phyloP scores from a whole-genome alignment of 768 basidiomycete species.

The Tricholoma sp. region DNA sequence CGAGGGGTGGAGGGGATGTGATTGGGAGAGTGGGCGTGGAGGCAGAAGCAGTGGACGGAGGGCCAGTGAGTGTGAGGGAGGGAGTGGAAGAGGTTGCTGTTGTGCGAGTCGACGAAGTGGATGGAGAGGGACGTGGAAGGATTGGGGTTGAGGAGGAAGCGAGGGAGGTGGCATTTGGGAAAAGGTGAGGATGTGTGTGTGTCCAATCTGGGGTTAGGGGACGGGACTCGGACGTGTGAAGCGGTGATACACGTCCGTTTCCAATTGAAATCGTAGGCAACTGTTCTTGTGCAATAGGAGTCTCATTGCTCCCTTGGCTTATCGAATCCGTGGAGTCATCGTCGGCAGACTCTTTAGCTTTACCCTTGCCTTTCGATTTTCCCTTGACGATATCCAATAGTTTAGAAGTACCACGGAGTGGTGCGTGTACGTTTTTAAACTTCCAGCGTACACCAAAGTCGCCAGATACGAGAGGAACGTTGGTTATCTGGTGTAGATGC shows the following conservation, averaged over 20 bases:
- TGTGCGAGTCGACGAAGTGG: neutral
- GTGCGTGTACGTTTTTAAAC: conserved; percentile 49
- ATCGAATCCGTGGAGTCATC: conserved; percentile 9
- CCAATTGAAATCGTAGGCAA: conserved; percentile 1
- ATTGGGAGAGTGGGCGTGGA: conserved; percentile 4
- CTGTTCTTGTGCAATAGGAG: neutral
- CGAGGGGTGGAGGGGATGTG: neutral
- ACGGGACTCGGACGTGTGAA: conserved; percentile 4
- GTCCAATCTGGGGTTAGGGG: conserved; percentile 11
- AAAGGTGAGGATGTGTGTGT: conserved; percentile 9
- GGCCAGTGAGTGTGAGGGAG: conserved; percentile 6
- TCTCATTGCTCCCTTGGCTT: conserved; percentile 6
- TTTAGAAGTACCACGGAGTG: conserved; percentile 27
- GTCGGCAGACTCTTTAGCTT: conserved; percentile 10
- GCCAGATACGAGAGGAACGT: conserved; percentile 67
- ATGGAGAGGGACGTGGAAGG: conserved; percentile 5
- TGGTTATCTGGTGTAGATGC: conserved; percentile 60
- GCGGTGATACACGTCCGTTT: neutral
- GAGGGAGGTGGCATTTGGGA: conserved; percentile 7
- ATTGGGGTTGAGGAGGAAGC: conserved; percentile 4
- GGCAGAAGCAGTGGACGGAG: conserved; percentile 10
- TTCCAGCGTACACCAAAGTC: conserved; percentile 70
- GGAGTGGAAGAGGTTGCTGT: neutral
- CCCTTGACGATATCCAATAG: conserved; percentile 30
- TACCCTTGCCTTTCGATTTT: conserved; percentile 15